These are phyloP conservation scores for Leptographium flavum DNA, from an alignment of 2,329 filamentous ascomycete genomes.

Conservation along the genomic window DNA sequence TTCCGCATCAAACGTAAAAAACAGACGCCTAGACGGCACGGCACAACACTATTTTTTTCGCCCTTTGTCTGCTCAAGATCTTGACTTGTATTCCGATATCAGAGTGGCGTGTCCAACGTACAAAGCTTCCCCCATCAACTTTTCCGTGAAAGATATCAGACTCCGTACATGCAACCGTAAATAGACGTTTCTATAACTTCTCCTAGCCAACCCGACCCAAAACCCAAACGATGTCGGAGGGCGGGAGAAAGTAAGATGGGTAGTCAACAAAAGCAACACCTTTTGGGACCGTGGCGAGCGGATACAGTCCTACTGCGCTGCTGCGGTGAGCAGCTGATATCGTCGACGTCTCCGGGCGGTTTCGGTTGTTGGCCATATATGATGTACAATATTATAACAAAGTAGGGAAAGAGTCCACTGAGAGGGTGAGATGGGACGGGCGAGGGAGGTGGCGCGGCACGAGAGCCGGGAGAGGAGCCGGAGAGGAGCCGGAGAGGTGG, in stretches of 20 bases:
- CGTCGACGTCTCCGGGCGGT: no score
- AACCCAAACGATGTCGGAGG: not conserved
- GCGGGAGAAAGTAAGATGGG: not conserved
- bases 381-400: conserved; percentile 2
- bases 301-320: not conserved
- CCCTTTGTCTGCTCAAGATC: not conserved
- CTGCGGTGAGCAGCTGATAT: no score
- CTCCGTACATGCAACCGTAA: conserved; percentile 2
- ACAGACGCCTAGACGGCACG: no score
- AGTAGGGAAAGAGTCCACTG: not conserved
- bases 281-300: not conserved
- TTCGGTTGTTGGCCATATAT: not conserved
- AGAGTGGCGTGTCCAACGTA: conserved; percentile 4
- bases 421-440: not conserved
- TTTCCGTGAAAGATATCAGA: not conserved
- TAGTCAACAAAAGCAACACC: not conserved
- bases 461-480: not conserved
- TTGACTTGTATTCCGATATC: not conserved
- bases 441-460: not conserved
- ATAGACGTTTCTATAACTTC: not conserved
- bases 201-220: not conserved
- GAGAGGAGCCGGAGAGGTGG: no score
- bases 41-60: not conserved
- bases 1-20: not conserved
- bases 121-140: not conserved